Conservation (phyloP, 164 flowering plant species). For the Dillenia turbinata region DNA sequence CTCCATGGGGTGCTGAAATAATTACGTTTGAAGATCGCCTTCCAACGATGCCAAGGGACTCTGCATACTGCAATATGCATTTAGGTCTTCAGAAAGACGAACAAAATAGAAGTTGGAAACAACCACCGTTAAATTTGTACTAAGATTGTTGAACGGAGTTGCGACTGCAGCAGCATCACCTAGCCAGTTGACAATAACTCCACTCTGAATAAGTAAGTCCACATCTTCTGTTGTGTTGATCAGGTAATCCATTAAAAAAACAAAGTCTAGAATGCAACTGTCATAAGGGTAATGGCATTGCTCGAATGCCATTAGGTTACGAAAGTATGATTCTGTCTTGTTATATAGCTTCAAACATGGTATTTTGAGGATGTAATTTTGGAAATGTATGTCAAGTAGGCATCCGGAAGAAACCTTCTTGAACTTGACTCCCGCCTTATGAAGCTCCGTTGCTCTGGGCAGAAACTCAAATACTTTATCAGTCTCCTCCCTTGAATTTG, state of each 20-base stretch:
- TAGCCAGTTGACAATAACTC: slow-evolving; percentile 4
- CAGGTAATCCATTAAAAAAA: slow-evolving; percentile 8
- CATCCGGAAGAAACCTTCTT: not conserved
- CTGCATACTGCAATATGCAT: slow-evolving; percentile 6
- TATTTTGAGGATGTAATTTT: slow-evolving; percentile 14
- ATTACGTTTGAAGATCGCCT: slow-evolving; percentile 11
- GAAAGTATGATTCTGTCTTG: not conserved
- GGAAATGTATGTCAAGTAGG: slow-evolving; percentile 10
- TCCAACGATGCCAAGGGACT: slow-evolving; percentile 14
- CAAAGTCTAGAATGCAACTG: slow-evolving; percentile 5
- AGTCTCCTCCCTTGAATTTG: no score
- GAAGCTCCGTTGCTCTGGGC: slow-evolving; percentile 8
- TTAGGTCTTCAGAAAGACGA: slow-evolving; percentile 2
- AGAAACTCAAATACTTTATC: no score
- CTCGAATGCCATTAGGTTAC: slow-evolving; percentile 19
- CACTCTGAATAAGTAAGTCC: slow-evolving; percentile 6
- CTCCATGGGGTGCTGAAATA: slow-evolving; percentile 27
- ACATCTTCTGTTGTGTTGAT: slow-evolving; percentile 15
- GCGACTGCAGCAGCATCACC: not conserved
- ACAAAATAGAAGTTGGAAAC: not conserved
- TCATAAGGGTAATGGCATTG: not conserved
- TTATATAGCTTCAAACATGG: not conserved
- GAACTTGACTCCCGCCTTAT: slow-evolving; percentile 20
- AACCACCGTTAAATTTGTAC: not conserved
- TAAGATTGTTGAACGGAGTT: slow-evolving; percentile 7